phyloP scores from a whole-genome alignment of 2,329 filamentous ascomycete genomes.

The Thermomyces lanuginosus region DNA sequence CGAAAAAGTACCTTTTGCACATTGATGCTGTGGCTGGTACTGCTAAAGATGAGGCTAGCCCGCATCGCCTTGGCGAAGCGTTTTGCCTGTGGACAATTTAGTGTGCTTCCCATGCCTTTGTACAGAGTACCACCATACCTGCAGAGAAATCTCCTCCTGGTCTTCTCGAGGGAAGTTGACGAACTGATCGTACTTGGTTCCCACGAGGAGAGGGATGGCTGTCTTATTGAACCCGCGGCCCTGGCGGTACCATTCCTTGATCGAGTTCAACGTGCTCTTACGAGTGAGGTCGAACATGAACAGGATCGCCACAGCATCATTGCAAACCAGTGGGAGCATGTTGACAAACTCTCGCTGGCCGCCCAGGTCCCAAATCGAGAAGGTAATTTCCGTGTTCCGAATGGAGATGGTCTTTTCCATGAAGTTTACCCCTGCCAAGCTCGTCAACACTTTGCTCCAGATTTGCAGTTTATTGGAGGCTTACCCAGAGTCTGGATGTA shows the following conservation, averaged over 20 bases:
- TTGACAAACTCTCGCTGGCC: conserved; percentile 98
- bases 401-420: conserved; percentile 99
- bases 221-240: conserved; percentile 98
- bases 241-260: conserved; percentile 99
- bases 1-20: conserved; percentile 68
- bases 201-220: conserved; percentile 92
- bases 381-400: conserved; percentile 97
- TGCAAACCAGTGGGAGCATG: conserved; percentile 98
- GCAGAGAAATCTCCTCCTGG: conserved; percentile 95
- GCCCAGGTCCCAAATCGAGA: conserved; percentile 97
- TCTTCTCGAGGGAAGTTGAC: conserved; percentile 96
- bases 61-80: conserved; percentile 98
- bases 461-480: conserved; percentile 8
- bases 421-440: conserved; percentile 68
- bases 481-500: conserved; percentile 91
- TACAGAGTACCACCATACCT: conserved; percentile 42
- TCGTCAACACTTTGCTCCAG: conserved; percentile 3
- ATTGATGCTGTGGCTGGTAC: conserved; percentile 98
- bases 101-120: too few relatives aligned
- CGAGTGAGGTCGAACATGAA: conserved; percentile 99
- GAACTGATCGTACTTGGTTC: conserved; percentile 98
- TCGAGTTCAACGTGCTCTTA: conserved; percentile 96
- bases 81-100: conserved; percentile 47
- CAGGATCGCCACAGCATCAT: conserved; percentile 92
- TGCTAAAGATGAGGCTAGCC: conserved; percentile 92